Base-by-base conservation (phyloP, 495 filamentous ascomycete species). In the Oleoguttula mirabilis region DNA sequence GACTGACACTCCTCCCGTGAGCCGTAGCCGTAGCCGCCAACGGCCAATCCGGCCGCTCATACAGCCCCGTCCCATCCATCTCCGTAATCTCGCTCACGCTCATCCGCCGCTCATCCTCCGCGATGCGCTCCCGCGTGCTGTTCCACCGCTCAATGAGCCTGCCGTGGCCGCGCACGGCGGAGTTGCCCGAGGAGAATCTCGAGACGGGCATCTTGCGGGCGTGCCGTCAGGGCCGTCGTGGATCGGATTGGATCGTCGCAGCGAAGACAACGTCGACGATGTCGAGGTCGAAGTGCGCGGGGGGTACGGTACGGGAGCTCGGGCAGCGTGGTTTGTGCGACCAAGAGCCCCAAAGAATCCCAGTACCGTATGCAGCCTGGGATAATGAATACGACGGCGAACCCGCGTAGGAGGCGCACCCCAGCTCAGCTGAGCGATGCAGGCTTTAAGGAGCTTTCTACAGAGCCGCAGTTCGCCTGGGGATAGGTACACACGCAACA, bases 51-150 rank as follows among this genome's bases (percentile, higher is more conserved):
- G 24, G 21, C 17, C 40, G 4, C 11, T 49, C 32, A 19, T 49
- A 34, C 32, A 49, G 33, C 10, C 39, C 39, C 12, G 46, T 34
- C 15, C 46, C 46, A 27, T 46, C 47, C 47, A 45, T 46, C 36
- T 51, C 47, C 8, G 10, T 28, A 15, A 45, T 46, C 42, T 41
- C 39, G 32, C 36, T 36, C 11, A 17, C 21, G 37, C 41, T 51
- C 31, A 36, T 41, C 28, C 37, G 31, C 10, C 41, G 34, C 36
- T 51, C 47, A 20, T 51, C 41, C 32, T 36, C 42, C 12, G 17
- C 21, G 5, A 51, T 24, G 32, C 42, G 36, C 2, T 45, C 41
- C 10, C 41, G 17, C 2, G 41, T 51, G 24, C 36, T 51, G 42
- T 41, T 51, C 47, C 47, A 46, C 28, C 47, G 12, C 23, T 22